Percentiles rank a stretch among this genome's conserved stretches.
Evolutionary conservation across 345 rosid genomes (phyloP).

Genomic region (Eucalyptus curtisii): DNA sequence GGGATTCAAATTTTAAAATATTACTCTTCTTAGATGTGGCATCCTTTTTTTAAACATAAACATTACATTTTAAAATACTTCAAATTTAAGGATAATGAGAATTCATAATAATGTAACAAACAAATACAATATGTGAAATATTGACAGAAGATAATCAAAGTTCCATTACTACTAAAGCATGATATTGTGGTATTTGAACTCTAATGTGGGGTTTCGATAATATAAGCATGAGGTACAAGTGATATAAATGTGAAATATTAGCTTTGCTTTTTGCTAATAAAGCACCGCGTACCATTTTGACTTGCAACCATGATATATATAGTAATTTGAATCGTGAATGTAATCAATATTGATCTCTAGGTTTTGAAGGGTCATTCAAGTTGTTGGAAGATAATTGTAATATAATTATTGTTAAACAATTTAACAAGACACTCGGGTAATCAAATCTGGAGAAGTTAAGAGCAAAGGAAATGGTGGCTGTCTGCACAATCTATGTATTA

Average conservation of each 20-base stretch:
- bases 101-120: too few species aligned
- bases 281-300: not conserved
- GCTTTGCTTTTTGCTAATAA: not conserved
- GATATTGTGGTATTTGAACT: not conserved
- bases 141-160: too few species aligned
- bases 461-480: not conserved
- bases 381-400: not conserved
- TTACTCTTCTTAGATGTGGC: too few species aligned
- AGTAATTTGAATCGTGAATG: not conserved
- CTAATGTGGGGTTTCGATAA: not conserved
- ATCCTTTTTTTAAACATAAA: too few species aligned
- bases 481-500: not conserved
- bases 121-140: too few species aligned
- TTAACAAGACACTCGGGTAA: not conserved
- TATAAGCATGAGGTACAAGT: not conserved
- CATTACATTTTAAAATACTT: too few species aligned
- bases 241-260: not conserved
- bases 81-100: too few species aligned
- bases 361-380: not conserved
- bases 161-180: too few species aligned
- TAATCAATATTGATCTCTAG: not conserved
- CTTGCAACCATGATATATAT: not conserved
- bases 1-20: too few species aligned
- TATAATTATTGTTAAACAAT: not conserved
- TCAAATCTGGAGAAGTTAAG: not conserved